A percentile compares a stretch with the other conserved stretches of the same genome.
Evolutionary conservation across 2,329 filamentous ascomycete species (phyloP).

Genomic region (Cercospora canescens): DNA sequence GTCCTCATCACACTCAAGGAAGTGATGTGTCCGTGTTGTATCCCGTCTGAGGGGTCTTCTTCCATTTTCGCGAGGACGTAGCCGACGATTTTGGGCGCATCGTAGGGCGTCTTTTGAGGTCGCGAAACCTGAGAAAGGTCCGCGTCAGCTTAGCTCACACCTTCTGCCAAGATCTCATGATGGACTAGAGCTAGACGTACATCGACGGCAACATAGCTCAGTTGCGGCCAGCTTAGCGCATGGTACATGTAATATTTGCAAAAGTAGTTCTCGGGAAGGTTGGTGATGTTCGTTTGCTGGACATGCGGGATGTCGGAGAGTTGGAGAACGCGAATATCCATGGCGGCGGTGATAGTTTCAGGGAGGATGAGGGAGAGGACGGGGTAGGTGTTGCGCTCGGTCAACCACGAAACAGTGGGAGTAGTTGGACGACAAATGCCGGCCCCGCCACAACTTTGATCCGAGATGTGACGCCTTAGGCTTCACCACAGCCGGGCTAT

Average conservation of each 20-base stretch:
- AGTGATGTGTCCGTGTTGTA: slow-evolving; percentile 95
- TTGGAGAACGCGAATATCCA: slow-evolving; percentile 88
- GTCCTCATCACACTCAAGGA: slow-evolving; percentile 95
- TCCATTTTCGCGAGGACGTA: slow-evolving; percentile 99
- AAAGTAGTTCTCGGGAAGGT: slow-evolving; percentile 99
- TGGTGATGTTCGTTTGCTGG: slow-evolving; percentile 98
- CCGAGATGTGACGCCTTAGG: not conserved
- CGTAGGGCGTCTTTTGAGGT: slow-evolving; percentile 73
- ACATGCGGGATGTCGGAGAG: slow-evolving; percentile 85
- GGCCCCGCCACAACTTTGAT: not conserved
- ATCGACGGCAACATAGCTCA: slow-evolving; percentile 95
- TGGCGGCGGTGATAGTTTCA: slow-evolving; percentile 41
- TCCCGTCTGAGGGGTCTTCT: slow-evolving; percentile 87
- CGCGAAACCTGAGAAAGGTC: slow-evolving; percentile 61
- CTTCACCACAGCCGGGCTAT: not conserved
- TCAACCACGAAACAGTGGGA: not conserved
- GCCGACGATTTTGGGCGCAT: slow-evolving; percentile 95
- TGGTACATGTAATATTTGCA: slow-evolving; percentile 99
- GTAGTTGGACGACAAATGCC: not conserved
- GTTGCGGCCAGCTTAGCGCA: slow-evolving; percentile 94
- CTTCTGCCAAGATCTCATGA: not conserved
- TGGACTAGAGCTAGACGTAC: slow-evolving; percentile 35
- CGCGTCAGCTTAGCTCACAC: not conserved
- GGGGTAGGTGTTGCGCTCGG: not conserved
- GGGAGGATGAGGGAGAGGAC: not conserved